phyloP scores from a whole-genome alignment of 179 eudicot genomes.

The Beta macrorhiza region DNA sequence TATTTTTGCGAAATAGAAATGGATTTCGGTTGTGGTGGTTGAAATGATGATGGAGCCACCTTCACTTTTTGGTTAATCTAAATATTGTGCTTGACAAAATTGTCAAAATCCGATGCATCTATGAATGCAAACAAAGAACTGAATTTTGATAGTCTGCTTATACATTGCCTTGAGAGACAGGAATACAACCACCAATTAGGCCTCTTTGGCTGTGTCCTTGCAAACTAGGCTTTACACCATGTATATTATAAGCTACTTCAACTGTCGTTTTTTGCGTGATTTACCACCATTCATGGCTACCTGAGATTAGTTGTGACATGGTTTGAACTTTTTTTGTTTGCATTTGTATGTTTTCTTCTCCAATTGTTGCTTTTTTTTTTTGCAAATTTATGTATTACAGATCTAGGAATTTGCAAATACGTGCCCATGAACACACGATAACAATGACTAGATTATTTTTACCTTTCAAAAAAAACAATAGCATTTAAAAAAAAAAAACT shows the following conservation, averaged over 20 bases:
- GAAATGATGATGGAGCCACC: background rate
- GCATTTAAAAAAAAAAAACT: no score
- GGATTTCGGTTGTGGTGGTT: slow-evolving; percentile 16
- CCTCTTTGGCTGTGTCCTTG: slow-evolving; percentile 6
- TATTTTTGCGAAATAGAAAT: background rate
- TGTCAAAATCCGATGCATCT: slow-evolving; percentile 10
- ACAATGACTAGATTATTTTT: no score
- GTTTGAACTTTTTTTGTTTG: slow-evolving; percentile 12
- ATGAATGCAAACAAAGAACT: slow-evolving; percentile 10
- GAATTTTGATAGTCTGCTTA: background rate
- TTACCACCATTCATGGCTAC: slow-evolving; percentile 14
- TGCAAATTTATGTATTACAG: background rate
- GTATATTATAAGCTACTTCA: background rate
- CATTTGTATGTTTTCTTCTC: slow-evolving; percentile 8
- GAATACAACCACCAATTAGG: slow-evolving; percentile 21
- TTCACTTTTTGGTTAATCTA: background rate
- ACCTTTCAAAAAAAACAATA: no score
- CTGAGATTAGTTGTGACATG: background rate
- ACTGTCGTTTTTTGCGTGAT: slow-evolving; percentile 7
- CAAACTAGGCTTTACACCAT: slow-evolving; percentile 15
- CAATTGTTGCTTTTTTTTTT: background rate
- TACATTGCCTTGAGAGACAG: background rate
- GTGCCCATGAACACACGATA: no score
- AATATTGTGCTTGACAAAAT: background rate
- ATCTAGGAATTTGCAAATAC: no score